Evolutionary conservation across 371 early-diverging fungal genomes (phyloP).

Genomic region (Coemansia sp.): DNA sequence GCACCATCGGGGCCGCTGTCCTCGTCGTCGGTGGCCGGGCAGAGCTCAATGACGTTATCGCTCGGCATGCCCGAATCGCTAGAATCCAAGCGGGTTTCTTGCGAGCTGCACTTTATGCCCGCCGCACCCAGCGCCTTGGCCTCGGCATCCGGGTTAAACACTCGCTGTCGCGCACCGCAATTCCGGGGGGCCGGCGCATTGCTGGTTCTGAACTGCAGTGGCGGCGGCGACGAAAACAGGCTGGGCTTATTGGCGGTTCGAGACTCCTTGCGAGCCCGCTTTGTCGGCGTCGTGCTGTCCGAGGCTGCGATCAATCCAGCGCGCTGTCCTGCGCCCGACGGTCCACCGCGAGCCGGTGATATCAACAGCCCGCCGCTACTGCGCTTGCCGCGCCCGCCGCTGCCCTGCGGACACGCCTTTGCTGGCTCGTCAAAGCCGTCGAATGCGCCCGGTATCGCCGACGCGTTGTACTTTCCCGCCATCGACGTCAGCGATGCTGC

Average conservation of each 20-base stretch:
- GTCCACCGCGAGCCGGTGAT: slow-evolving; percentile 12
- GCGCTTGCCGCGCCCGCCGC: slow-evolving; percentile 12
- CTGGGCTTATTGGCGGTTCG: background rate
- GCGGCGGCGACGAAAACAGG: slow-evolving; percentile 29
- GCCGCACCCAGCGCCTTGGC: background rate
- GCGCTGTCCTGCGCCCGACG: background rate
- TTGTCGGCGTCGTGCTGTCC: slow-evolving; percentile 23
- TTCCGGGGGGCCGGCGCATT: background rate
- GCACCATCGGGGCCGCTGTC: background rate
- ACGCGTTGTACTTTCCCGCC: background rate
- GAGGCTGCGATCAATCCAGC: background rate
- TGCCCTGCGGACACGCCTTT: slow-evolving; percentile 19
- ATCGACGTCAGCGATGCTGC: background rate
- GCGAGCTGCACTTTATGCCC: slow-evolving; percentile 27
- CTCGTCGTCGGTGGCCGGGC: slow-evolving; percentile 33
- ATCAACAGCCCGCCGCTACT: slow-evolving; percentile 5
- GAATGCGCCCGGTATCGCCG: slow-evolving; percentile 15
- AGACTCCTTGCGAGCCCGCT: slow-evolving; percentile 20
- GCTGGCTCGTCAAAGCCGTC: slow-evolving; percentile 35
- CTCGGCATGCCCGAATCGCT: slow-evolving; percentile 31
- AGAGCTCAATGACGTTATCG: slow-evolving; percentile 15
- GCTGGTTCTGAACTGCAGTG: background rate
- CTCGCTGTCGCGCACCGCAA: background rate
- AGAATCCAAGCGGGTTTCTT: slow-evolving; percentile 40
- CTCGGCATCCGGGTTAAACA: background rate